A percentile compares a stretch with the other conserved stretches of the same genome.
Conservation (phyloP, 163 green algal species). For the Chlamydomonas reinhardtii region DNA sequence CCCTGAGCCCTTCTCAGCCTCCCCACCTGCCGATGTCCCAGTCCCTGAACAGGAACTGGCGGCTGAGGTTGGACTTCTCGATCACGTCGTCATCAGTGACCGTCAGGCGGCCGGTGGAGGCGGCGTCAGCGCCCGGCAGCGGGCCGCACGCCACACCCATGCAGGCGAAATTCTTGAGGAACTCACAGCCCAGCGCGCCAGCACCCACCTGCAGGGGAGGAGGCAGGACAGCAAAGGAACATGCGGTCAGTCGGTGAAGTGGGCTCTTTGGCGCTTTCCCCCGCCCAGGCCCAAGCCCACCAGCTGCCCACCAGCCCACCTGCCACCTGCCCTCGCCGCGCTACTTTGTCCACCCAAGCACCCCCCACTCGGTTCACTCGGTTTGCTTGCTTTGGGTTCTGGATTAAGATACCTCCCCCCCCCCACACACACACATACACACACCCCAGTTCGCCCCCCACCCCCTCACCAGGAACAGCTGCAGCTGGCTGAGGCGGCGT, state of each 20-base stretch:
- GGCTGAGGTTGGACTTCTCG: constrained; percentile 96
- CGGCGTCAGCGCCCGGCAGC: not conserved
- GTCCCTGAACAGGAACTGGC: constrained; percentile 99
- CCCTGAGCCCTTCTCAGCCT: too few relatives aligned
- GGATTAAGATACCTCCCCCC: too few relatives aligned
- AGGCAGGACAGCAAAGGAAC: too few relatives aligned
- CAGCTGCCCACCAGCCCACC: too few relatives aligned
- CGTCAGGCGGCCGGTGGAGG: constrained; percentile 75
- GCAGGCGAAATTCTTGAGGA: constrained; percentile 98
- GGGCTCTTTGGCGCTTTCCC: too few relatives aligned
- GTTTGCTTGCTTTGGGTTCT: too few relatives aligned
- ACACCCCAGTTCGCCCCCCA: not conserved
- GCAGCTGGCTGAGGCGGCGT: constrained; percentile 75
- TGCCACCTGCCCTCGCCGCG: too few relatives aligned
- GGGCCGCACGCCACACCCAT: constrained; percentile 90
- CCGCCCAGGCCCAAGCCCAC: too few relatives aligned
- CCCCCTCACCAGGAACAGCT: constrained; percentile 90
- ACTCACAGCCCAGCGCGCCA: constrained; percentile 97
- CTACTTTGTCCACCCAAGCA: too few relatives aligned
- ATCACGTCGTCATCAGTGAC: constrained; percentile 99
- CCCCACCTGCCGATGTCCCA: constrained; percentile 93
- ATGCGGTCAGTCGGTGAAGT: too few relatives aligned
- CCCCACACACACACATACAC: too few relatives aligned
- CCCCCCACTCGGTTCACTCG: too few relatives aligned
- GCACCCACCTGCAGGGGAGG: constrained; percentile 85